Conservation (phyloP, 1,284 basidiomycete genomes). For the Ganoderma lucidum region DNA sequence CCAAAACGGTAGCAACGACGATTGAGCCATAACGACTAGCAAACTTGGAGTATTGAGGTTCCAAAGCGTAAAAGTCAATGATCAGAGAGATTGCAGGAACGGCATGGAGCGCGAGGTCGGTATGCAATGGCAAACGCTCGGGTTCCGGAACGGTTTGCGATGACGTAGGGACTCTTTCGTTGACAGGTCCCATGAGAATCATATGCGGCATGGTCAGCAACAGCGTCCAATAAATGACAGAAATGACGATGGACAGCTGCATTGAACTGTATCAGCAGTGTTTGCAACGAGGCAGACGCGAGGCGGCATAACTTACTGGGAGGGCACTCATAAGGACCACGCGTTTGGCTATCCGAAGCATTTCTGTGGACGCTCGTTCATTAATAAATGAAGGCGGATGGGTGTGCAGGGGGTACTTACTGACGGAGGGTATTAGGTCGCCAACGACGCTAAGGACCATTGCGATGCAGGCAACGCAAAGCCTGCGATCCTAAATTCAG, state of each 20-base stretch:
- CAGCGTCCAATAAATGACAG: conserved; percentile 78
- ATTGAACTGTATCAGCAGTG: conserved; percentile 6
- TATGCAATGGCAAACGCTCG: conserved; percentile 62
- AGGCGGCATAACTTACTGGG: conserved; percentile 52
- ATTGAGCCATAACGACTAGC: conserved; percentile 56
- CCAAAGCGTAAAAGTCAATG: conserved; percentile 76
- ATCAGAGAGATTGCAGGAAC: conserved; percentile 67
- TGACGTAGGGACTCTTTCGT: conserved; percentile 46
- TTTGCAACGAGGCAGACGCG: background rate
- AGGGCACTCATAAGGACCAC: conserved; percentile 66
- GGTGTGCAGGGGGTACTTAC: conserved; percentile 43
- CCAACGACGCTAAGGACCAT: conserved; percentile 56
- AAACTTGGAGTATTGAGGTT: conserved; percentile 62
- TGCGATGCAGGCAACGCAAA: conserved; percentile 59
- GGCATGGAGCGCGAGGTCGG: conserved; percentile 76
- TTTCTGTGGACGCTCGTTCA: conserved; percentile 39
- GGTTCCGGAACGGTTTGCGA: conserved; percentile 45
- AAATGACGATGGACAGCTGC: conserved; percentile 72
- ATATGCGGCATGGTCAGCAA: conserved; percentile 59
- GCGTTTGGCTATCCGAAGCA: conserved; percentile 57
- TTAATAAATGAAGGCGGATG: background rate
- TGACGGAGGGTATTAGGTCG: conserved; percentile 58
- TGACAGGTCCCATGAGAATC: conserved; percentile 47
- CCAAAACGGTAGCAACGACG: conserved; percentile 49
- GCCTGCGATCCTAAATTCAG: conserved; percentile 38